Percentiles rank a stretch among this genome's conserved stretches.
Evolutionary conservation across 257 asterid genomes (phyloP).

Genomic region (Rhazya stricta): DNA sequence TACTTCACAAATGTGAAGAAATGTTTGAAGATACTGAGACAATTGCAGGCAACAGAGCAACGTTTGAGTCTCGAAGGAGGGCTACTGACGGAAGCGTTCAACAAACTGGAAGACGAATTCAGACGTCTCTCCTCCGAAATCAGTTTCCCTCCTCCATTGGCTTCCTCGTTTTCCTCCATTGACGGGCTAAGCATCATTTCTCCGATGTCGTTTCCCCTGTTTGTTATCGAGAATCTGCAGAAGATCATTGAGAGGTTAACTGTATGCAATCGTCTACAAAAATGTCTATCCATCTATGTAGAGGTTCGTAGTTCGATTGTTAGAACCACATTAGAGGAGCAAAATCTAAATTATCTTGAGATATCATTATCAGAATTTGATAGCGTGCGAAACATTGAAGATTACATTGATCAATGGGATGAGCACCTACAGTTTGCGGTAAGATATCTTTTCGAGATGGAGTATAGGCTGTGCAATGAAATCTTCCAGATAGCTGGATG

Average conservation of each 20-base stretch:
- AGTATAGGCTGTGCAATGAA: conserved; percentile 56
- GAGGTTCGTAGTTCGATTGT: conserved; percentile 47
- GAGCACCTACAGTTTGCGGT: conserved; percentile 59
- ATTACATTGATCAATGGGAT: conserved; percentile 55
- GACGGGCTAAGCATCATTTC: conserved; percentile 6
- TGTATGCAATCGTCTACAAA: conserved; percentile 39
- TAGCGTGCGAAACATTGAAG: conserved; percentile 49
- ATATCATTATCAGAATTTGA: conserved; percentile 49
- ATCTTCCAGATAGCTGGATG: conserved; percentile 35
- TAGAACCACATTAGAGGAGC: conserved; percentile 34
- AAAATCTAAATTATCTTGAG: conserved; percentile 46
- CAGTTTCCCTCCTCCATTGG: conserved; percentile 20
- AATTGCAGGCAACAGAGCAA: conserved; percentile 37
- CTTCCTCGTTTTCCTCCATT: background rate
- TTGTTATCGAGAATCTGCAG: conserved; percentile 40
- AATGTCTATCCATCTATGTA: conserved; percentile 42
- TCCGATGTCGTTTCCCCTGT: conserved; percentile 22
- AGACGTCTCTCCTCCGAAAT: conserved; percentile 27
- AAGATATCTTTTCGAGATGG: conserved; percentile 51
- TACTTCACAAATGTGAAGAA: conserved; percentile 34
- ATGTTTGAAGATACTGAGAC: conserved; percentile 36
- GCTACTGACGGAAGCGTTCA: conserved; percentile 33
- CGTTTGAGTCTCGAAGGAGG: conserved; percentile 36
- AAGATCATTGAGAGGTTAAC: conserved; percentile 46
- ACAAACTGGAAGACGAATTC: conserved; percentile 53